Evolutionary conservation across 495 filamentous ascomycete genomes (phyloP), one percentile per base, ranked within the genome.

Genomic region (Poronia punctata): DNA sequence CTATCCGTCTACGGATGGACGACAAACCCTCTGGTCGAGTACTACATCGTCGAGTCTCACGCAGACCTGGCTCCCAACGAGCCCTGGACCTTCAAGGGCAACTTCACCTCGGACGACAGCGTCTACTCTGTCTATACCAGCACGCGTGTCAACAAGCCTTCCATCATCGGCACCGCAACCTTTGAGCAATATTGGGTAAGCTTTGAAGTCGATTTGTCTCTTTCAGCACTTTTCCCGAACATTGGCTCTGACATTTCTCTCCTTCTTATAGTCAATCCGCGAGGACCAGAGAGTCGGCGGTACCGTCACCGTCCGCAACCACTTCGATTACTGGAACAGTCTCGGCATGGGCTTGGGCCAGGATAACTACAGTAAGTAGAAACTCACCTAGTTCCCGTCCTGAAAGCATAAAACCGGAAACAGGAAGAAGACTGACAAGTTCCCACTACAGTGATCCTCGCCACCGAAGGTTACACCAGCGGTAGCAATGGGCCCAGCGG

Each of bases 41-140:
- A 80, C 61, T 82, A 82, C 61, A 74, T 83, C 45, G 59, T 80
- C 41, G 79, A 83, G 39, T 61, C 66, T 40, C 76, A 71, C 52
- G 76, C 74, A 19, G 67, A 66, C 18, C 74, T 67, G 3, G 69
- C 77, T 40, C 78, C 76, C 11, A 66, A 64, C 40, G 64, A 63
- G 38, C 65, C 66, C 8, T 67, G 63, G 50, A 71, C 68, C 2
- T 54, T 62, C 44, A 74, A 69, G 52, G 77, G 77, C 18, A 76
- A 71, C 35, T 67, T 81, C 26, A 67, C 60, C 18, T 63, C 57
- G 5, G 75, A 76, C 8, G 78, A 78, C 22, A 63, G 64, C 0
- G 72, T 64, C 0, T 83, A 80, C 54, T 60, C 74, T 16, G 68
- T 83, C 40, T 79, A 68, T 61, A 61, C 62, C 21, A 65, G 71